Conservation (phyloP, 1,139 yeast genomes). For the Suhomyces panamericanus region DNA sequence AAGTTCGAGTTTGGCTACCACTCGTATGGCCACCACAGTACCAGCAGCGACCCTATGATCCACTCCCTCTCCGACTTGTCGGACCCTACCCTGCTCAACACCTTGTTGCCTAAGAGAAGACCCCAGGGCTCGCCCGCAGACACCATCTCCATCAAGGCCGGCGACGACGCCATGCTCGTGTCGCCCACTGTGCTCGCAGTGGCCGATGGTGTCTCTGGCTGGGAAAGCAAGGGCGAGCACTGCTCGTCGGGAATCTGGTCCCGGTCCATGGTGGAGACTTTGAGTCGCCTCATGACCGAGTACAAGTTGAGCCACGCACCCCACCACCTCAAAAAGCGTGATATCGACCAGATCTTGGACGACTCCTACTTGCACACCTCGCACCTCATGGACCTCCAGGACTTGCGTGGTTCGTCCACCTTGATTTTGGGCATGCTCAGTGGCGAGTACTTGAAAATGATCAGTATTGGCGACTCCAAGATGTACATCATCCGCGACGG, state of each 20-base stretch:
- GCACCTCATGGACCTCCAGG: constrained; percentile 53
- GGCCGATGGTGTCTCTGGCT: constrained; percentile 64
- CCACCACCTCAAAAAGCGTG: constrained; percentile 44
- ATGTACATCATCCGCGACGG: constrained; percentile 52
- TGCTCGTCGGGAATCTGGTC: constrained; percentile 56
- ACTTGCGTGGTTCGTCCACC: constrained; percentile 55
- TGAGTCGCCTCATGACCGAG: constrained; percentile 50
- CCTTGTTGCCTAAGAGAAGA: constrained; percentile 52
- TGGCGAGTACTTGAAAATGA: constrained; percentile 48
- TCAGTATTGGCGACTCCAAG: constrained; percentile 59
- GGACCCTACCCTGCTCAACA: constrained; percentile 48
- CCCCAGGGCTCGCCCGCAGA: constrained; percentile 56
- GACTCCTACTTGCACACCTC: constrained; percentile 53
- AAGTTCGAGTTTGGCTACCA: constrained; percentile 49
- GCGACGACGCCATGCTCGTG: constrained; percentile 64
- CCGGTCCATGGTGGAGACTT: constrained; percentile 54
- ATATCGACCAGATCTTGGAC: constrained; percentile 49
- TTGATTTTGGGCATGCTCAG: constrained; percentile 51
- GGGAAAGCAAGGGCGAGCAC: constrained; percentile 49
- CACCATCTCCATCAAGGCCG: constrained; percentile 54
- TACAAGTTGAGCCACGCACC: constrained; percentile 46
- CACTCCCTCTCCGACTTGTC: constrained; percentile 54
- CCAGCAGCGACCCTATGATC: constrained; percentile 39
- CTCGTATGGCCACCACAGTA: constrained; percentile 52
- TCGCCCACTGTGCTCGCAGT: constrained; percentile 57